A percentile compares a stretch with the other conserved stretches of the same genome.
These are phyloP conservation scores for Cicer pinnatifidum DNA, from an alignment of 306 rosid genomes.

Conservation along the genomic window DNA sequence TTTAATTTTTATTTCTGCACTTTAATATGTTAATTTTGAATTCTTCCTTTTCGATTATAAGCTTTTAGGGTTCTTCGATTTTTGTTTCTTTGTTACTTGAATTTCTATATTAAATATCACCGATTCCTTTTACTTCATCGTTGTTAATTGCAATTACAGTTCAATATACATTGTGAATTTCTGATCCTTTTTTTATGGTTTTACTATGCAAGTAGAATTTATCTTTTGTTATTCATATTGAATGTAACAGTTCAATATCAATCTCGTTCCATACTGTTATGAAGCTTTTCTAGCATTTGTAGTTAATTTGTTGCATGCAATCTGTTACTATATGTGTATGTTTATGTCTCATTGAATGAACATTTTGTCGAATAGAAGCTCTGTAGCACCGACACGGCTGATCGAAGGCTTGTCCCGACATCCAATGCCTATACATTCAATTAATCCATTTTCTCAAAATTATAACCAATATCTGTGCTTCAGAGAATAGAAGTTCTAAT, in stretches of 20 bases:
- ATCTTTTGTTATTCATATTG: neutral
- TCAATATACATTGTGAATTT: neutral
- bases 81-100: neutral
- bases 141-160: neutral
- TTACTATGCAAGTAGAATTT: neutral
- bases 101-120: neutral
- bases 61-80: neutral
- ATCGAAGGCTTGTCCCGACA: neutral
- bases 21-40: neutral
- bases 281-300: constrained; percentile 2
- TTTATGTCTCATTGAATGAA: neutral
- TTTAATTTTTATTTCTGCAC: neutral
- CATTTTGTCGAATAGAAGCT: neutral
- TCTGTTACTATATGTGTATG: constrained; percentile 3
- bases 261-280: neutral
- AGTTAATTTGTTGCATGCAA: neutral
- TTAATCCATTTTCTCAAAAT: too few species aligned
- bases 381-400: neutral
- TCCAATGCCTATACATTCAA: too few species aligned
- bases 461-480: too few species aligned
- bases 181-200: neutral
- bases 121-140: neutral
- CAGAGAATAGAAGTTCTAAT: too few species aligned
- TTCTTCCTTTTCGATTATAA: neutral
- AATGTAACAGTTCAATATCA: neutral